Base-by-base conservation (phyloP, 352 stramenopile species). In the Salisapilia sapeloensis region DNA sequence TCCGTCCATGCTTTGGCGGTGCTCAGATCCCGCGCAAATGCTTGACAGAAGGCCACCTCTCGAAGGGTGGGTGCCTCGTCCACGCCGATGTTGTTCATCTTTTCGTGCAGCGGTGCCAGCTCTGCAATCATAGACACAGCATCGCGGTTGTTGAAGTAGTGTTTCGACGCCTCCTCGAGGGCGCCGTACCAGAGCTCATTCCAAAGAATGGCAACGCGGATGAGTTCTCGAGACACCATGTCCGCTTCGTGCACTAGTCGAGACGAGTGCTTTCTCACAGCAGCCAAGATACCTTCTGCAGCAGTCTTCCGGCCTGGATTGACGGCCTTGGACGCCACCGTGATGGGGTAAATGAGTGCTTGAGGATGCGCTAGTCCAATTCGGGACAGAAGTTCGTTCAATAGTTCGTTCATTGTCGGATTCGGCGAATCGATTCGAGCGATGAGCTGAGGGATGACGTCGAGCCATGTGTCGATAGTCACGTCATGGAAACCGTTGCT, bases 121-220 rank as follows among this genome's bases (percentile, higher is more conserved):
- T 97, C 85, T 21, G 91, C 79, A 25, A 99, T 70, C 94, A 99
- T 99, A 9, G 69, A 90, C 33, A 83, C 77, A 16, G 97, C 72
- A 56, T 99, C 94, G 18, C 81, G 90, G 42, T 99, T 92, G 31
- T 85, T 94, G 52, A 98, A 99, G 54, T 98, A 94, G 29, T 98
- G 69, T 24, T 95, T 82, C 2, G 84, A 97, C 0, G 96, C 96
- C 51, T 99, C 92, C 53, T 99, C 96, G 2, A 99, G 67, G 11
- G 67, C 70, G 4, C 84, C 93, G 40, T 98, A 91, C 96, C 96
- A 99, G 17, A 96, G 66, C 53, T 99, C 96, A 43, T 98, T 86
- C 95, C 95, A 99, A 4, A 99, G 54, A 35, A 99, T 98, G 26
- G 96, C 95, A 12, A 99, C 94, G 31, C 94, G 85, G 46, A 99